Evolutionary conservation across 1,139 yeast genomes (phyloP), one percentile per base, ranked within the genome.

Genomic region (Ogataea hybrid): DNA sequence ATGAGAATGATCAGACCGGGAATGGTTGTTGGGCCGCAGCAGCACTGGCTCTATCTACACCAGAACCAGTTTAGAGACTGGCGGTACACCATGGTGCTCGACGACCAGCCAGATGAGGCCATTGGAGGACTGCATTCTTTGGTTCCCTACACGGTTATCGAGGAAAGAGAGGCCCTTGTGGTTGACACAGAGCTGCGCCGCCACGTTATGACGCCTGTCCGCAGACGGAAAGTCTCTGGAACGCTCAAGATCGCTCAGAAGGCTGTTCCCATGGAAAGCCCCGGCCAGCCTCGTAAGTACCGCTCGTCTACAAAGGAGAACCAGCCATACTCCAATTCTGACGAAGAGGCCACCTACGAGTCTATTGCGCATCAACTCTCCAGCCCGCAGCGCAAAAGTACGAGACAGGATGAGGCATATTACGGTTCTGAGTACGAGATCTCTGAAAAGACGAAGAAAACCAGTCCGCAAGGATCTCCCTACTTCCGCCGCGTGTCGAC

Each of bases 1-100:
- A 86, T 92, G 94, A 77, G 98, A 62, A 86, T 92, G 78, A 74
- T 92, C 51, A 78, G 98, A 53, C 98, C 98, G 0, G 98, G 98
- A 25, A 92, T 92, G 98, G 97, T 92, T 12, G 98, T 92, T 28
- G 98, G 98, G 0, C 98, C 98, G 2, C 98, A 92, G 63, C 98
- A 92, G 61, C 98, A 92, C 67, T 92, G 98, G 98, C 72, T 92
- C 42, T 94, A 92, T 59, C 75, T 92, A 53, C 96, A 92, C 62
- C 98, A 92, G 64, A 84, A 89, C 62, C 96, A 89, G 54, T 92
- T 92, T 64, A 76, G 97, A 56, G 96, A 89, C 56, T 92, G 98
- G 97, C 78, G 90, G 62, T 85, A 83, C 56, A 89, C 97, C 6
- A 89, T 87, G 96, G 79, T 81, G n/a, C 64, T 87, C 44, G 88